These are phyloP conservation scores for Niveomyces coronatus DNA, from an alignment of 2,329 filamentous ascomycete genomes.

Conservation along the genomic window DNA sequence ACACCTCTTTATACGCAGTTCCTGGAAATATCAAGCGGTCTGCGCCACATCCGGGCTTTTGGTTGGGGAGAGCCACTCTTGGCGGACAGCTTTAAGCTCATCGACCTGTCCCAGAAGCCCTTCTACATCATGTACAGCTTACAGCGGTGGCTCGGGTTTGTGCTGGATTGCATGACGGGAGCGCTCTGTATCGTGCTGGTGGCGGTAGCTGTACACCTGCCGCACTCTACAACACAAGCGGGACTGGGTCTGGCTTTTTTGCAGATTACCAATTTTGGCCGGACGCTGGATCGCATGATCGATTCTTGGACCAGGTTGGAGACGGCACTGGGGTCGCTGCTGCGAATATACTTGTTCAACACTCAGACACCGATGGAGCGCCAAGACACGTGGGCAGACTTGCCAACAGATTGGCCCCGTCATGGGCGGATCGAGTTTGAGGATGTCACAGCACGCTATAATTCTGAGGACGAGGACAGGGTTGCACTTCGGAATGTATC, in stretches of 20 bases:
- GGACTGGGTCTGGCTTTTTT: slow-evolving; percentile 8
- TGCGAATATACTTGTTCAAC: not conserved
- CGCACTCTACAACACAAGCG: slow-evolving; percentile 1
- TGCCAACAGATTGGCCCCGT: not conserved
- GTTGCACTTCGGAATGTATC: no score
- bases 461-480: no score
- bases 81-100: slow-evolving; percentile 29
- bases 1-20: slow-evolving; percentile 25
- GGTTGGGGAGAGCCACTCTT: slow-evolving; percentile 35
- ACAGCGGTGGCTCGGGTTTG: slow-evolving; percentile 43
- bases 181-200: slow-evolving; percentile 33
- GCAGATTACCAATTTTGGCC: slow-evolving; percentile 16
- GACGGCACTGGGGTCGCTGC: not conserved
- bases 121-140: slow-evolving; percentile 43
- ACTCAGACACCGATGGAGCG: not conserved
- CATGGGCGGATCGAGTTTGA: not conserved
- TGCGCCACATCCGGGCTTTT: slow-evolving; percentile 41
- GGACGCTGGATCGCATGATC: slow-evolving; percentile 16
- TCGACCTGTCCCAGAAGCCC: slow-evolving; percentile 42
- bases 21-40: slow-evolving; percentile 33
- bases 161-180: slow-evolving; percentile 35
- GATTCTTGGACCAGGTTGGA: slow-evolving; percentile 15
- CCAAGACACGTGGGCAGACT: not conserved
- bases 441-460: not conserved
- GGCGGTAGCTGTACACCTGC: slow-evolving; percentile 25